Evolutionary conservation across 345 rosid species (phyloP), one percentile per base, ranked within the genome.

Genomic region (Cochlearia excelsa): DNA sequence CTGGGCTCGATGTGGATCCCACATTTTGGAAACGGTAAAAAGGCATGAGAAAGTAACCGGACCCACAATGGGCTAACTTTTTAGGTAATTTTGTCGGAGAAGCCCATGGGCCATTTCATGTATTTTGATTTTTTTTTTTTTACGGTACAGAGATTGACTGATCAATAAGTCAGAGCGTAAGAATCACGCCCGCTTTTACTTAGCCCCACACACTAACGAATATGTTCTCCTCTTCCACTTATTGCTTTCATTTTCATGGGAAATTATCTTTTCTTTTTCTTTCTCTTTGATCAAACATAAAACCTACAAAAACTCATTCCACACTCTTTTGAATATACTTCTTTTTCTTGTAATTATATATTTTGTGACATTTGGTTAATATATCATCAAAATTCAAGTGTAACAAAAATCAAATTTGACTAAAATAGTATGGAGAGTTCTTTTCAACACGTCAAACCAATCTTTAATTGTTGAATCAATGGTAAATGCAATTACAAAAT

Each of bases 161-260:
- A 71, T 39, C 59, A 54, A 2, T 1, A 30, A 66, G 64, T 65
- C 68, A 65, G 86, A 77, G 84, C 88, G 87, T 84, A 72, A 64
- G 51, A 67, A 47, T 37, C 71, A 83, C 88, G 85, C 84, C 74
- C 76, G 74, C 78, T 64, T 66, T 64, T 76, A 74, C 67, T 52
- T 47, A 46, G 44, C 41, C 63, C 71, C 45, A 52, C 40, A 37
- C 66, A 59, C 65, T n/a, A 8, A 30, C 60, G 92, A 81, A 85
- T 85, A 81, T 75, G 81, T 85, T 81, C 83, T 70, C 50, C 9
- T 66, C 59, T 46, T 68, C 23, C 66, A 27, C 72, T 69, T 72
- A 70, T 68, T 62, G 73, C 71, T 48, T 44, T 66, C 52, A 10
- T 65, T 70, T 57, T 63, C 69, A 51, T 57, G 51, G 27, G 3